Evolutionary conservation across 2,329 filamentous ascomycete species (phyloP).

Genomic region (Tolypocladium album): DNA sequence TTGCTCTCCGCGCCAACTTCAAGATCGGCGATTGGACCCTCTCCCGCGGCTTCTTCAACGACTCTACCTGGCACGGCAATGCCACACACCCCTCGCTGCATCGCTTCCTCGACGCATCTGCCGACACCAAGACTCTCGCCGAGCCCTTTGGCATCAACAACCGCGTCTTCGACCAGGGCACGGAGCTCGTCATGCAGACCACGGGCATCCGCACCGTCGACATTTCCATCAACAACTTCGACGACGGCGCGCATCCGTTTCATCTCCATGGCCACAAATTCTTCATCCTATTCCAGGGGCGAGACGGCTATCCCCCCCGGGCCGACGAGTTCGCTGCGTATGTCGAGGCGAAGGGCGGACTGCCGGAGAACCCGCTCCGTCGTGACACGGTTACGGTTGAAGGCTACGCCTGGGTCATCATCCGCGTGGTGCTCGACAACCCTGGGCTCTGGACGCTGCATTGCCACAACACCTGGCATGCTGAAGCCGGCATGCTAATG

Average conservation of each 20-base stretch:
- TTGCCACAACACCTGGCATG: slow-evolving; percentile 49
- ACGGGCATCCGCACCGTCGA: slow-evolving; percentile 42
- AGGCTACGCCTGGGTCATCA: slow-evolving; percentile 41
- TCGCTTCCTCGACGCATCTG: slow-evolving; percentile 17
- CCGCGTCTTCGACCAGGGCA: slow-evolving; percentile 14
- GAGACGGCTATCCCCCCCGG: slow-evolving; percentile 22
- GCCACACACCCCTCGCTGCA: slow-evolving; percentile 23
- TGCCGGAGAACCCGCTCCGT: slow-evolving; percentile 20
- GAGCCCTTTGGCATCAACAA: slow-evolving; percentile 16
- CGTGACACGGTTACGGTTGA: slow-evolving; percentile 38
- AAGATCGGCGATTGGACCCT: slow-evolving; percentile 43
- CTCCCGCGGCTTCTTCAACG: slow-evolving; percentile 43
- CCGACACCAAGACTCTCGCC: slow-evolving; percentile 5
- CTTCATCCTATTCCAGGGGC: slow-evolving; percentile 29
- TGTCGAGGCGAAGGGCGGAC: slow-evolving; percentile 10
- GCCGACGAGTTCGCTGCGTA: slow-evolving; percentile 12
- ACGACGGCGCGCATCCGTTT: slow-evolving; percentile 33
- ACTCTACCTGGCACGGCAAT: slow-evolving; percentile 34
- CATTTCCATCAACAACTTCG: slow-evolving; percentile 48
- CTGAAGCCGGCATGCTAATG: slow-evolving; percentile 48
- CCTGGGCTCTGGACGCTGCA: slow-evolving; percentile 48
- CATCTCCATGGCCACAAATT: slow-evolving; percentile 53
- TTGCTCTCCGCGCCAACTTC: slow-evolving; percentile 41
- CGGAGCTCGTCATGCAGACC: slow-evolving; percentile 36
- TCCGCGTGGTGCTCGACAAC: slow-evolving; percentile 46